phyloP scores from a whole-genome alignment of 1,139 yeast genomes.

The Debaryomycetaceae sp. region DNA sequence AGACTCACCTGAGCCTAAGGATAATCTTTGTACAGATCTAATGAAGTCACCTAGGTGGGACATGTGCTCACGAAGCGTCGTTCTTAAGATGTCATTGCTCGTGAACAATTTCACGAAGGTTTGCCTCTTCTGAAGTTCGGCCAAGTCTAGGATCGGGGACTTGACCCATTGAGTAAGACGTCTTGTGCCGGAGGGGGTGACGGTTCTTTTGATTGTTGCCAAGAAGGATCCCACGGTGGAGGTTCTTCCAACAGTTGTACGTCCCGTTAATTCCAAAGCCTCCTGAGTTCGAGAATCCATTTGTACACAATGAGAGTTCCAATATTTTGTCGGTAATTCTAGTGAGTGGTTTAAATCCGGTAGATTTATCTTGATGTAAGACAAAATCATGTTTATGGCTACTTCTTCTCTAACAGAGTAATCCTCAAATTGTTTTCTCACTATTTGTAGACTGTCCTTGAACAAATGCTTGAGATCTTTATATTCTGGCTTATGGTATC shows the following conservation, averaged over 20 bases:
- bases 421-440: slow-evolving; percentile 54
- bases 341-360: slow-evolving; percentile 38
- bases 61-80: slow-evolving; percentile 22
- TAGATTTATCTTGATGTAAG: slow-evolving; percentile 37
- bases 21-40: slow-evolving; percentile 34
- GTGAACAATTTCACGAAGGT: slow-evolving; percentile 54
- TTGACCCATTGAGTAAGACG: slow-evolving; percentile 76
- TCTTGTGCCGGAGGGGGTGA: slow-evolving; percentile 79
- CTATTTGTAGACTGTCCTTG: slow-evolving; percentile 48
- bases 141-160: slow-evolving; percentile 66
- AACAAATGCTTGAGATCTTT: slow-evolving; percentile 32
- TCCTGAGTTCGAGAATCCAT: slow-evolving; percentile 81
- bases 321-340: slow-evolving; percentile 35
- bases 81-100: slow-evolving; percentile 32
- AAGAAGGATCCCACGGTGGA: slow-evolving; percentile 67
- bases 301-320: slow-evolving; percentile 56
- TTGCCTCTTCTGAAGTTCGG: slow-evolving; percentile 60
- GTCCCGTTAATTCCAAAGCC: slow-evolving; percentile 66
- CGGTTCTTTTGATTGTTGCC: slow-evolving; percentile 65
- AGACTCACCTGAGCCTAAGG: slow-evolving; percentile 34
- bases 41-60: slow-evolving; percentile 35
- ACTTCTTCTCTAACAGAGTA: slow-evolving; percentile 44
- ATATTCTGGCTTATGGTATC: slow-evolving; percentile 43
- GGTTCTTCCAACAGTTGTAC: slow-evolving; percentile 54
- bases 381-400: slow-evolving; percentile 43